Base-by-base conservation (phyloP, 371 early-diverging fungal species). In the Rhizopus arrhizus region DNA sequence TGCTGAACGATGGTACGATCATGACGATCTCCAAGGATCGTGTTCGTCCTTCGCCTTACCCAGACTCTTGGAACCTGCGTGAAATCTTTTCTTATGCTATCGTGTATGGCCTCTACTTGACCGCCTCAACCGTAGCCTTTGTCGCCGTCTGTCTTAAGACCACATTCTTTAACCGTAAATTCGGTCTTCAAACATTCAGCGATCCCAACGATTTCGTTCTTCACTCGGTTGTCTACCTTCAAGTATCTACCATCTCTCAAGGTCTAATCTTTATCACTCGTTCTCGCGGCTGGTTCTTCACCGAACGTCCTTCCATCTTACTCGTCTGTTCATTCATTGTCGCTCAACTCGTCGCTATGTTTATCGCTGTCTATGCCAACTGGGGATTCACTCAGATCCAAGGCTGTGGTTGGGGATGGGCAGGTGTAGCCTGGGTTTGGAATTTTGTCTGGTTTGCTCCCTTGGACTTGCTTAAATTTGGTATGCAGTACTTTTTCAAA, bases 371-470 rank as follows among this genome's bases (percentile, higher is more conserved):
- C 43, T 83, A 83, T 58, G 83, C 84, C 56, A 61, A 84, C 68
- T 84, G 84, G 84, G 82, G 79, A 42, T 84, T 84, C 64, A 84
- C 84, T 32, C 54, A 73, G 33, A 80, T 84, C 35, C 56, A 72
- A 62, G 83, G 83, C 49, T 80, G 59, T 59, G 83, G 83, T 43
- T 83, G 83, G 83, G 59, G 64, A 8, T 78, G 78, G 80, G 84
- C 74, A 40, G 82, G 81, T 57, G 80, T 80, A 50, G 86, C 81
- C 57, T 89, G 89, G 89, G 74, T 89, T 66, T 89, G 87, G 87
- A 87, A 89, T 76, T 78, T 89, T 55, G 62, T 89, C 53, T 89
- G 89, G 89, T 89, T 85, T 59, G 63, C 85, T 58, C 89, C 89
- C 45, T 64, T 89, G 60, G 89, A 89, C 67, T 70, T 85, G 50